Evolutionary conservation across 306 rosid genomes (phyloP).

Genomic region (Calophaca sinica): DNA sequence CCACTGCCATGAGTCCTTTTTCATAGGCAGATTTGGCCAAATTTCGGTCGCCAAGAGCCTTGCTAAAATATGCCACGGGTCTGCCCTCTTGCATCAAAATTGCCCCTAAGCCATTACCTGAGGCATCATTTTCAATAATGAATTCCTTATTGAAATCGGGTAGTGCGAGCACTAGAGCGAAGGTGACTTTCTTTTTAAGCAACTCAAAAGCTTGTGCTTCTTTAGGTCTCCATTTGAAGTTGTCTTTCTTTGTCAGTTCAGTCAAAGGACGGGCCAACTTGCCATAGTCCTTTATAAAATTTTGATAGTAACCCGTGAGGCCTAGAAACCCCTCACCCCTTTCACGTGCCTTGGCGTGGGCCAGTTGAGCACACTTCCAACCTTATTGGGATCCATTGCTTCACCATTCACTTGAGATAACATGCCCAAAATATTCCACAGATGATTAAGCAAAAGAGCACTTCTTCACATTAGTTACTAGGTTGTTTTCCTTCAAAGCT

Average conservation of each 20-base stretch:
- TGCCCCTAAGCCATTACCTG: not conserved
- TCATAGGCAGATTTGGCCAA: not conserved
- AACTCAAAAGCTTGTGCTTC: not conserved
- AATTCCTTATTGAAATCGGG: not conserved
- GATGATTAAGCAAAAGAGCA: not conserved
- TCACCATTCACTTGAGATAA: not conserved
- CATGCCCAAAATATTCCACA: not conserved
- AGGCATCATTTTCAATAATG: not conserved
- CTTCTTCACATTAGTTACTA: not conserved
- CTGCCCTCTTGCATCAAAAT: too few species aligned
- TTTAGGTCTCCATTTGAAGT: not conserved
- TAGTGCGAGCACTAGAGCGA: not conserved
- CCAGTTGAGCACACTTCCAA: not conserved
- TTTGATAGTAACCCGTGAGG: not conserved
- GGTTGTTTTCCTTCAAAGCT: not conserved
- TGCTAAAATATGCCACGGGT: too few species aligned
- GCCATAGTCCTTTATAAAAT: not conserved
- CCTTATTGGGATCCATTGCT: not conserved
- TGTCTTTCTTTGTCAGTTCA: not conserved
- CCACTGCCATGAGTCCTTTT: too few species aligned
- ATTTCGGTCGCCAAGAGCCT: not conserved
- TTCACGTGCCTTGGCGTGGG: not conserved
- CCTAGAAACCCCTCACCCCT: not conserved
- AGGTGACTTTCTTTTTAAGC: not conserved
- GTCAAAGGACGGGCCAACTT: not conserved